Evolutionary conservation across 257 asterid species (phyloP), one percentile per base, ranked within the genome.

Genomic region (Primulina huaijiensis): DNA sequence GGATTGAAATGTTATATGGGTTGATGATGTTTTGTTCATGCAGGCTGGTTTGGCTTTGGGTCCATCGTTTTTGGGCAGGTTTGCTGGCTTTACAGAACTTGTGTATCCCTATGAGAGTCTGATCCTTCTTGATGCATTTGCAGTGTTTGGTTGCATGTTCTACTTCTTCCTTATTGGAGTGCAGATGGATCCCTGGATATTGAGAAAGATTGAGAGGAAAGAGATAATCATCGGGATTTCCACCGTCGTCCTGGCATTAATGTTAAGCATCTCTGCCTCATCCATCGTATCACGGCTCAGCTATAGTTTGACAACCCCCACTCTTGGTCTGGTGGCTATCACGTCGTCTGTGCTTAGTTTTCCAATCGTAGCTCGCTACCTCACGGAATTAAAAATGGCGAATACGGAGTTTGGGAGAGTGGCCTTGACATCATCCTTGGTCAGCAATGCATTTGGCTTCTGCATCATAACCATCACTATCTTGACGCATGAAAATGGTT

Each of bases 101-200:
- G n/a, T 78, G 1, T 81, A 53, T 52, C 82, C 84, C 17, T 73
- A 61, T 14, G 46, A 53, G 30, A 66, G 88, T 38, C 66, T 78
- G 11, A 20, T 83, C 5, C 7, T 80, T 31, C 63, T 83, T 0
- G 85, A 80, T 67, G 50, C 75, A 2, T n/a, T 76, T 17, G 64
- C 82, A 6, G 30, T 57, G 12, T 67, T 83, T 30, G 85, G 85
- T 2, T 75, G 35, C 58, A 78, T 83, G 74, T 40, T 81, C 72
- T 83, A 75, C 76, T 73, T 80, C 62, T 83, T 83, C 76, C 63
- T 83, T 71, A 81, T 80, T 59, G 88, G 88, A 43, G 80, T 83
- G n/a, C 85, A 83, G 57, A 30, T 83, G 55, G 88, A 83, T 71
- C 82, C 85, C 4, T 81, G 82, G 82, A 72, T 81, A 37, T 35